These are phyloP conservation scores for Hirsutella rhossiliensis DNA, from an alignment of 2,329 filamentous ascomycete genomes.

Conservation along the genomic window DNA sequence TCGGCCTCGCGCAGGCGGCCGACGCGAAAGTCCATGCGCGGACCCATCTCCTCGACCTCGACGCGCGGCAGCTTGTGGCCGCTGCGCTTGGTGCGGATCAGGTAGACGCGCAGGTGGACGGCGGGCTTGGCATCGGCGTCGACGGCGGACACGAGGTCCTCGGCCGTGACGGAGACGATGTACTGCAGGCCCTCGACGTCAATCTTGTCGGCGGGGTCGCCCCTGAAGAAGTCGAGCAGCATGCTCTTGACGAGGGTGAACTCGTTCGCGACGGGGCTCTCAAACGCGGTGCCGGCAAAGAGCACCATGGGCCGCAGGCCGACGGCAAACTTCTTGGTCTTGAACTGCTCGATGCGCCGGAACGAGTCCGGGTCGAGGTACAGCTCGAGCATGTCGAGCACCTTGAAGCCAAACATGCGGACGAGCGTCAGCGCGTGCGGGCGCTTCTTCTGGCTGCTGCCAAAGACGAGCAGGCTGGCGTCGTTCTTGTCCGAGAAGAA, in stretches of 20 bases:
- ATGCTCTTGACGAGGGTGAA: slow-evolving; percentile 82
- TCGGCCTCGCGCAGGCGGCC: slow-evolving; percentile 74
- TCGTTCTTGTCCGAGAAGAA: slow-evolving; percentile 98
- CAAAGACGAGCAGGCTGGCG: slow-evolving; percentile 73
- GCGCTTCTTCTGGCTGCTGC: slow-evolving; percentile 84
- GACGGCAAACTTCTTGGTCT: slow-evolving; percentile 60
- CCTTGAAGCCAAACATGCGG: slow-evolving; percentile 73
- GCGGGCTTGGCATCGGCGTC: slow-evolving; percentile 36
- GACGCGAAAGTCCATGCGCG: slow-evolving; percentile 81
- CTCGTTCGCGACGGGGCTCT: slow-evolving; percentile 64
- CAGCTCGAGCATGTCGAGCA: slow-evolving; percentile 92
- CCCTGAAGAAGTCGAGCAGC: slow-evolving; percentile 84
- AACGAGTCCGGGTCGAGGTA: slow-evolving; percentile 66
- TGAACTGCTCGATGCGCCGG: slow-evolving; percentile 62
- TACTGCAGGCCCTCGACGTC: slow-evolving; percentile 95
- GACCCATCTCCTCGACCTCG: slow-evolving; percentile 91
- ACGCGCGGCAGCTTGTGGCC: slow-evolving; percentile 81
- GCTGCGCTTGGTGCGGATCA: slow-evolving; percentile 74
- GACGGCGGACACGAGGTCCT: slow-evolving; percentile 39
- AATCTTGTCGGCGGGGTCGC: slow-evolving; percentile 61
- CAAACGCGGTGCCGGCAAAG: slow-evolving; percentile 84
- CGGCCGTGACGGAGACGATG: slow-evolving; percentile 68
- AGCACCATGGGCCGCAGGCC: slow-evolving; percentile 81
- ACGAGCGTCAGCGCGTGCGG: slow-evolving; percentile 77
- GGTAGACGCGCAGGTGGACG: slow-evolving; percentile 66